Evolutionary conservation across 1,284 basidiomycete genomes (phyloP), one percentile per base, ranked within the genome.

Genomic region (Inonotus hispidus): DNA sequence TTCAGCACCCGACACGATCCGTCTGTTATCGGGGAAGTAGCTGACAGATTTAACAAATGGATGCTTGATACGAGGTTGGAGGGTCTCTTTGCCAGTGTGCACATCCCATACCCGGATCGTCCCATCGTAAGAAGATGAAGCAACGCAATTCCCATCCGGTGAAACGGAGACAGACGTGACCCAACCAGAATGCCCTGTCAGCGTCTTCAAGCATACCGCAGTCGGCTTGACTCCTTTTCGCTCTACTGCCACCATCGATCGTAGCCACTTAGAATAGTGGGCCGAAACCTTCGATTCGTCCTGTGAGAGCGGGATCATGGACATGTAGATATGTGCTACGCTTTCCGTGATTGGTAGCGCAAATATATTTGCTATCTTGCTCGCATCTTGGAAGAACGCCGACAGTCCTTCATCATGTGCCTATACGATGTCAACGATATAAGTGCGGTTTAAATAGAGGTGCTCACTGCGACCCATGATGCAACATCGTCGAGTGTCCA

Each of bases 281-380:
- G 27, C 45, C 21, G 59, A 32, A 23, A 60, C 21, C 23, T 32
- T 38, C 23, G 59, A 60, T 19, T 39, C 53, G 61, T 62, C 13
- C 14, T 65, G 65, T 19, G 65, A 53, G 50, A 68, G 66, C 5
- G 62, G 62, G 14, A 69, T 25, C 29, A 66, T 66, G 37, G 68
- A 69, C 13, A 69, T 16, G 59, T 69, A 69, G 19, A 69, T 68
- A 49, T 69, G 68, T 6, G 68, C 67, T 8, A 55, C 56, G 52
- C 66, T 63, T 35, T 59, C 13, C 5, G 63, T 21, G 8, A 68
- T 68, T 11, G 63, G 56, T 1, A 37, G 39, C 14, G 46, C 61
- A 53, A 62, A 68, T 25, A 21, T 53, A 21, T 23, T 47, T 11
- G 66, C 47, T 58, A 69, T 66, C 2, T 37, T 35, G 23, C 47